phyloP scores from a whole-genome alignment of 176 grass and related monocot species.

The Aegilops umbellulata region DNA sequence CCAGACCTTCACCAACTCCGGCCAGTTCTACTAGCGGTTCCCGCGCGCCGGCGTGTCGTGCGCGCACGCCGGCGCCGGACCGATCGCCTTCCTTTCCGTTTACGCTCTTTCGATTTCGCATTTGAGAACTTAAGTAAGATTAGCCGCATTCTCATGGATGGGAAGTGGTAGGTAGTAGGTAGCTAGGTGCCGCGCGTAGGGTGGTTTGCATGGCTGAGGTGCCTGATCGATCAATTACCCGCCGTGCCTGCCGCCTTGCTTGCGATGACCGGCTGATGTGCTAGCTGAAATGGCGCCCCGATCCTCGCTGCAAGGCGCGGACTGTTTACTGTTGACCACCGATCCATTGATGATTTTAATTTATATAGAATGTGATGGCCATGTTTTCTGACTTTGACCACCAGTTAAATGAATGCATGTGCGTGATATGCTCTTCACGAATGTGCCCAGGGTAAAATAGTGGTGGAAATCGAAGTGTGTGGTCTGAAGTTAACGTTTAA shows the following conservation, averaged over 20 bases:
- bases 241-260: slow-evolving; percentile 42
- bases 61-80: background rate
- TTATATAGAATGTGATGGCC: no score
- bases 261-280: background rate
- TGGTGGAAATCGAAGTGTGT: no score
- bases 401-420: background rate
- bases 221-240: slow-evolving; percentile 29
- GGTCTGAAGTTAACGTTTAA: no score
- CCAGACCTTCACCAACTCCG: slow-evolving; percentile 63
- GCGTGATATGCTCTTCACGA: background rate
- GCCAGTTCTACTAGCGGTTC: slow-evolving; percentile 49
- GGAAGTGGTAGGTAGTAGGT: background rate
- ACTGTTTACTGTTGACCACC: background rate
- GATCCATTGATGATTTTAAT: no score
- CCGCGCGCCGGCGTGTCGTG: background rate
- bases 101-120: background rate
- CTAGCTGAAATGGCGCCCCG: background rate
- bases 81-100: background rate
- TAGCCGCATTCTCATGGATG: slow-evolving; percentile 20
- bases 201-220: slow-evolving; percentile 43
- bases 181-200: background rate
- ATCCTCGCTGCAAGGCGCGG: background rate
- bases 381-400: background rate
- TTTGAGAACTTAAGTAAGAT: slow-evolving; percentile 12
- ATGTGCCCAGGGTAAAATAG: no score